Conservation (phyloP, 2,329 filamentous ascomycete genomes). For the Apiospora hydei region DNA sequence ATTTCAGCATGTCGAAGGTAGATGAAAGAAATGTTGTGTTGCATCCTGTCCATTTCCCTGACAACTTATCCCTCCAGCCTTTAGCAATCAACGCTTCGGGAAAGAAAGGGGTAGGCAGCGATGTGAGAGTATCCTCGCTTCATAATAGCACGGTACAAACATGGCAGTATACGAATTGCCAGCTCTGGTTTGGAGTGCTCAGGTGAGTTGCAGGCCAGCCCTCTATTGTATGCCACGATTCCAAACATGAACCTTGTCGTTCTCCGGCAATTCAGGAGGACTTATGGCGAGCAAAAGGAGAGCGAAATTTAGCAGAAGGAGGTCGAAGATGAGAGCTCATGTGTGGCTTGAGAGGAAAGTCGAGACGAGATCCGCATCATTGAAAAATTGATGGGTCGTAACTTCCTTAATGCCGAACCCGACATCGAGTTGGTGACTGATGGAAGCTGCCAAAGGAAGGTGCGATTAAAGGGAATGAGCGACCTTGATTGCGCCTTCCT, state of each 20-base stretch:
- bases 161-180: background rate
- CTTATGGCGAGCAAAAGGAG: background rate
- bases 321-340: background rate
- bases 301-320: background rate
- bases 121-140: background rate
- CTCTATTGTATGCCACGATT: background rate
- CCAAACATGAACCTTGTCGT: background rate
- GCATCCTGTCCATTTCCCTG: background rate
- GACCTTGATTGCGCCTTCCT: background rate
- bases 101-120: background rate
- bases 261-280: background rate
- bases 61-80: background rate
- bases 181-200: background rate
- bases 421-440: background rate
- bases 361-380: background rate
- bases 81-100: background rate
- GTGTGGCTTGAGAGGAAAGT: background rate
- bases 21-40: background rate
- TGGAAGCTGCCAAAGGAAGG: constrained; percentile 1
- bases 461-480: background rate
- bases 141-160: background rate
- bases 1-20: background rate
- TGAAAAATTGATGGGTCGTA: background rate
- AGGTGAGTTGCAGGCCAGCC: background rate
- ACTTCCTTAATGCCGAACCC: background rate